A percentile compares a stretch with the other conserved stretches of the same genome.
These are phyloP conservation scores for Xerocomellus chrysenteron DNA, from an alignment of 768 basidiomycete species.

Conservation along the genomic window DNA sequence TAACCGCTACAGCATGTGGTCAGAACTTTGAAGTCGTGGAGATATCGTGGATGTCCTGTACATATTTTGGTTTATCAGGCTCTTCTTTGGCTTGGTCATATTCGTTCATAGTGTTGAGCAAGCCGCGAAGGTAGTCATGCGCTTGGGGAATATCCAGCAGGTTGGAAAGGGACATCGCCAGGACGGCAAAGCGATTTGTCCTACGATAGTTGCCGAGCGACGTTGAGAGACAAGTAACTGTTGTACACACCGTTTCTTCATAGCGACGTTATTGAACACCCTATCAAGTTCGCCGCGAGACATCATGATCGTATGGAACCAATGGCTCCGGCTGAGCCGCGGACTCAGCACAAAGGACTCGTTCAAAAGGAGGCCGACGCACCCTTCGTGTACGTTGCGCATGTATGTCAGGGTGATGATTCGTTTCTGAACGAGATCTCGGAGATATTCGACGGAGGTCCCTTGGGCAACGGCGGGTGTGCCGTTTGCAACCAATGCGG, in stretches of 20 bases:
- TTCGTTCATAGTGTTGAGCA: constrained; percentile 70
- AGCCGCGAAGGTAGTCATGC: constrained; percentile 73
- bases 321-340: constrained; percentile 64
- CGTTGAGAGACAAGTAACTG: constrained; percentile 4
- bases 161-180: constrained; percentile 84
- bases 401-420: constrained; percentile 84
- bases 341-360: background rate
- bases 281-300: constrained; percentile 70
- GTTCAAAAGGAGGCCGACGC: constrained; percentile 28
- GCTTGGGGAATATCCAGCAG: constrained; percentile 80
- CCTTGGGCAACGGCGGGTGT: constrained; percentile 45
- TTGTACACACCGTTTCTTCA: constrained; percentile 69
- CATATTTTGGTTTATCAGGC: constrained; percentile 65
- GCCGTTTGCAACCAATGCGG: constrained; percentile 37
- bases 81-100: constrained; percentile 69
- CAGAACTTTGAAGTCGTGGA: background rate
- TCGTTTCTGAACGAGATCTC: constrained; percentile 80
- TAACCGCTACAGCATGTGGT: constrained; percentile 42
- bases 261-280: constrained; percentile 68
- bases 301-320: constrained; percentile 87
- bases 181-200: constrained; percentile 77
- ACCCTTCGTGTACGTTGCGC: constrained; percentile 86
- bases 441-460: constrained; percentile 73
- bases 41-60: constrained; percentile 27
- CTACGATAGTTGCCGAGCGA: constrained; percentile 37